Conservation (phyloP, 2,329 filamentous ascomycete species). For the Fusarium bulbicola region DNA sequence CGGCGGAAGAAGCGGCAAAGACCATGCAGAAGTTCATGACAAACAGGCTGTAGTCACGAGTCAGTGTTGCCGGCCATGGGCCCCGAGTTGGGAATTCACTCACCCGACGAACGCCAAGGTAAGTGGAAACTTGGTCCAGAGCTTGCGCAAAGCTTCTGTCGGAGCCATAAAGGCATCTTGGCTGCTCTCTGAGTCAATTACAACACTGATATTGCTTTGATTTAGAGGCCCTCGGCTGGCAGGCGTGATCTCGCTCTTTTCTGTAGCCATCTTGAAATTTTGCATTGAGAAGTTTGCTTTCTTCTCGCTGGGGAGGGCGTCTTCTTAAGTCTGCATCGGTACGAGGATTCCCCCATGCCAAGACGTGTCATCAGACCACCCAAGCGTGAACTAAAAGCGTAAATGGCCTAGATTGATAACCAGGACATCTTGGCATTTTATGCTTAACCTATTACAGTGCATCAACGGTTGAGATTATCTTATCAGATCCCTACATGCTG, state of each 20-base stretch:
- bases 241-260: not conserved
- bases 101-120: not conserved
- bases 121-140: not conserved
- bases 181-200: not conserved
- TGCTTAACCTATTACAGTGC: not conserved
- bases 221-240: not conserved
- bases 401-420: not conserved
- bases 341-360: not conserved
- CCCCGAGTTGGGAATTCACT: not conserved
- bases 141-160: not conserved
- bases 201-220: not conserved
- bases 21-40: conserved; percentile 25
- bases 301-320: rapidly evolving
- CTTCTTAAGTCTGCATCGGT: not conserved
- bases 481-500: not conserved
- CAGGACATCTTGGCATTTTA: not conserved
- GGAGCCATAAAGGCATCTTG: not conserved
- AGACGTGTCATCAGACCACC: not conserved
- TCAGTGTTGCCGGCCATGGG: not conserved
- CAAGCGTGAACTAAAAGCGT: not conserved
- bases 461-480: not conserved
- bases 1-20: conserved; percentile 13
- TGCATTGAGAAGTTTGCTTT: not conserved
- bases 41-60: not conserved
- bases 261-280: not conserved